These are phyloP conservation scores for Vanrija sp. DNA, from an alignment of 1,284 basidiomycete species.

Conservation along the genomic window DNA sequence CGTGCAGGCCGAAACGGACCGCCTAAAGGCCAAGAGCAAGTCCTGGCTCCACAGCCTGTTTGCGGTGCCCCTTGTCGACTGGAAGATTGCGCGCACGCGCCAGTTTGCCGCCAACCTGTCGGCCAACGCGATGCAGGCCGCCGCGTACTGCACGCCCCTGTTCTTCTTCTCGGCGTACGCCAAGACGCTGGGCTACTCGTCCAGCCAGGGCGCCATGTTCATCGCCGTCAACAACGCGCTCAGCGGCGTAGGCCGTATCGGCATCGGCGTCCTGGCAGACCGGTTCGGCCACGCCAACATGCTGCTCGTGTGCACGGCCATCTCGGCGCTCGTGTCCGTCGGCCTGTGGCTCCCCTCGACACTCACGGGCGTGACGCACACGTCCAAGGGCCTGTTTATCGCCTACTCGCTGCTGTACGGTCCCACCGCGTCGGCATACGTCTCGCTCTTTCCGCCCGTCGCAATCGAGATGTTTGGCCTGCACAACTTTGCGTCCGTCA, in stretches of 20 bases:
- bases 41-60: neutral
- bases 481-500: conserved; percentile 30
- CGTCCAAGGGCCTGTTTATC: conserved; percentile 26
- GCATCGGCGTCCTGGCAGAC: conserved; percentile 41
- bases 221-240: conserved; percentile 32
- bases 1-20: conserved; percentile 8
- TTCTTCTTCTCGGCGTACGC: conserved; percentile 39
- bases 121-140: conserved; percentile 18
- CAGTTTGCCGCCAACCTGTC: conserved; percentile 26
- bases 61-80: conserved; percentile 23
- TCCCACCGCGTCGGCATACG: conserved; percentile 24
- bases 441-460: conserved; percentile 34
- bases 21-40: neutral
- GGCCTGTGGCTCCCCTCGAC: conserved; percentile 32
- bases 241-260: conserved; percentile 40
- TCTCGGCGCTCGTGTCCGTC: conserved; percentile 30
- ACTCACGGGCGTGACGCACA: neutral
- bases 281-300: conserved; percentile 41
- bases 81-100: conserved; percentile 22
- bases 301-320: conserved; percentile 32
- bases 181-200: conserved; percentile 19
- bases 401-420: conserved; percentile 31
- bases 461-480: conserved; percentile 37
- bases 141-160: conserved; percentile 35
- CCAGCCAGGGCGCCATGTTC: conserved; percentile 26